Conservation (phyloP, 768 basidiomycete species). For the Fomitopsis pulvina region DNA sequence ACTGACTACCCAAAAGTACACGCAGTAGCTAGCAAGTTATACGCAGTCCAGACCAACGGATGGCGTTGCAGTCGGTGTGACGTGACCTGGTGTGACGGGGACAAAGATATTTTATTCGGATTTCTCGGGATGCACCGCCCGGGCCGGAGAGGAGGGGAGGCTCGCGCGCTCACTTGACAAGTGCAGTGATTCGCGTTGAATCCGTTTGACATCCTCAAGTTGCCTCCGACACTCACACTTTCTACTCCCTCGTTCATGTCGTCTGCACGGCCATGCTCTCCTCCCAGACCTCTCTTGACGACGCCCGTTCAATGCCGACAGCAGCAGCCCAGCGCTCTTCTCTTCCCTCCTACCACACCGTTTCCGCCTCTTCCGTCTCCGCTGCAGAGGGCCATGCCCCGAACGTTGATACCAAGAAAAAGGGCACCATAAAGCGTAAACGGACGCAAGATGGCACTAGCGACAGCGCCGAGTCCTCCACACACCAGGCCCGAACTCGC, state of each 20-base stretch:
- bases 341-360: constrained; percentile 20
- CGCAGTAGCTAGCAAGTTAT: too few species aligned
- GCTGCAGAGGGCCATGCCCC: constrained; percentile 16
- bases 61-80: background rate
- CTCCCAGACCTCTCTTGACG: constrained; percentile 6
- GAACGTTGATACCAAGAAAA: constrained; percentile 27
- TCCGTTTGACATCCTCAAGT: background rate
- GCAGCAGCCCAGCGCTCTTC: constrained; percentile 14
- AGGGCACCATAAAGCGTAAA: constrained; percentile 46
- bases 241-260: background rate
- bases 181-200: background rate
- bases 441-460: constrained; percentile 57
- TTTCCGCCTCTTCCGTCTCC: constrained; percentile 14
- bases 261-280: constrained; percentile 7
- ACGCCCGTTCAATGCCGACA: constrained; percentile 8
- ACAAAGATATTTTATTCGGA: background rate
- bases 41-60: too few species aligned
- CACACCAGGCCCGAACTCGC: constrained; percentile 41
- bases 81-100: background rate
- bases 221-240: background rate
- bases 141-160: background rate
- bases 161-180: background rate
- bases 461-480: constrained; percentile 39
- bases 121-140: background rate
- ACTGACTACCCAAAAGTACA: too few species aligned